A percentile compares a stretch with the other conserved stretches of the same genome.
phyloP scores from a whole-genome alignment of 1,284 basidiomycete species.

The Schizophyllum commune region DNA sequence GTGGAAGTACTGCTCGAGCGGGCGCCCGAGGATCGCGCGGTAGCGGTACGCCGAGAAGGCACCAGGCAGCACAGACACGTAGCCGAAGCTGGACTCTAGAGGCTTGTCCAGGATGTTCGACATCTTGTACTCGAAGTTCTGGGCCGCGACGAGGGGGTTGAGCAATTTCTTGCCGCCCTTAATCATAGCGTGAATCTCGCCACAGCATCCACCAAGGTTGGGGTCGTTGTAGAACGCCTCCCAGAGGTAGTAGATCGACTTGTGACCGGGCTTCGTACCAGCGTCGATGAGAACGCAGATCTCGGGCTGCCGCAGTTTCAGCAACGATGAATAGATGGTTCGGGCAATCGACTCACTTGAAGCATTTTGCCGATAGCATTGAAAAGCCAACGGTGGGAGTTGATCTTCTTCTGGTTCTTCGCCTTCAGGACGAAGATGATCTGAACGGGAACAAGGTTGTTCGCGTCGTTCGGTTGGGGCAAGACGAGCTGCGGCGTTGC shows the following conservation, averaged over 20 bases:
- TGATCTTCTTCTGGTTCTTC: slow-evolving; percentile 98
- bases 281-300: slow-evolving; percentile 89
- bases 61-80: slow-evolving; percentile 91
- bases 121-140: slow-evolving; percentile 99
- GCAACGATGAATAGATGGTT: not conserved
- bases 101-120: slow-evolving; percentile 94
- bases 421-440: slow-evolving; percentile 94
- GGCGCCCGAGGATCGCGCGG: slow-evolving; percentile 86
- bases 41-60: slow-evolving; percentile 95
- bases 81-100: slow-evolving; percentile 91
- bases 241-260: slow-evolving; percentile 97
- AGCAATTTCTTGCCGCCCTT: slow-evolving; percentile 86
- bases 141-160: slow-evolving; percentile 90
- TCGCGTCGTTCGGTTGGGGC: slow-evolving; percentile 81
- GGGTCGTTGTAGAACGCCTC: slow-evolving; percentile 80
- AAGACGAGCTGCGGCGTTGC: slow-evolving; percentile 84
- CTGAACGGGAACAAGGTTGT: slow-evolving; percentile 92
- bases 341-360: slow-evolving; percentile 34
- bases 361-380: slow-evolving; percentile 89
- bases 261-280: slow-evolving; percentile 94
- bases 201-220: slow-evolving; percentile 42
- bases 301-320: slow-evolving; percentile 55
- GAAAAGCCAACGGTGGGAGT: slow-evolving; percentile 96
- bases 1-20: slow-evolving; percentile 97
- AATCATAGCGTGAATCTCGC: slow-evolving; percentile 94